Base-by-base conservation (phyloP, 176 grass and related monocot genomes). In the Ananas comosus region DNA sequence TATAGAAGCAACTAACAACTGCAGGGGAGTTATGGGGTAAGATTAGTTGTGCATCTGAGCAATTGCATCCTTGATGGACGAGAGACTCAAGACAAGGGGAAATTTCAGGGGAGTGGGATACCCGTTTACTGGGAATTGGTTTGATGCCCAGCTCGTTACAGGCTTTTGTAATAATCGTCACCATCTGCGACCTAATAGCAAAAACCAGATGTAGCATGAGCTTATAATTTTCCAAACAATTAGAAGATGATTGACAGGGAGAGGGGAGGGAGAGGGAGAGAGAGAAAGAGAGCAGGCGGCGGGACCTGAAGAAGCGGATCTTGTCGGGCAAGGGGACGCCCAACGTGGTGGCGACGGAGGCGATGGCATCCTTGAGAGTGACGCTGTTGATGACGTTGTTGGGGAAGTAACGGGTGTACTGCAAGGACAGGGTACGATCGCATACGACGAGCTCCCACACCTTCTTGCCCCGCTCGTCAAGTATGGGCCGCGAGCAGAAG, bases 341-440 rank as follows among this genome's bases (percentile, higher is more conserved):
- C 51, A 99, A 78, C 11, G 64, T 61, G 57, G 83, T 49, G 1
- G 82, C 50, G 11, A 99, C 77, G 69, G 79, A 82, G 64, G 78
- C 65, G 79, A 99, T 88, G 65, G 94, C 84, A 68, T 99, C 87
- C 74, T 86, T 88, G 71, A 93, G 86, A 68, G 94, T 93, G 19
- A 93, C 79, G 69, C 94, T 99, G 77, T 99, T 99, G 77, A 99
- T 99, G 77, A 91, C 83, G 51, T 84, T 99, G 86, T 90, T 99
- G 74, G 94, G 94, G 80, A 99, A 99, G 86, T 83, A 99, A 49
- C 89, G 84, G 27, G 94, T 99, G 84, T 87, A 88, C 82, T 99
- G 94, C 6, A 99, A 89, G n/a, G 94, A 99, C 3, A 99, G 84
- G 66, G 89, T 93, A 3, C 83, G 64, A 71, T 99, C 94, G 72